These are phyloP conservation scores for Blastosporella zonata DNA, from an alignment of 1,284 basidiomycete species.

Conservation along the genomic window DNA sequence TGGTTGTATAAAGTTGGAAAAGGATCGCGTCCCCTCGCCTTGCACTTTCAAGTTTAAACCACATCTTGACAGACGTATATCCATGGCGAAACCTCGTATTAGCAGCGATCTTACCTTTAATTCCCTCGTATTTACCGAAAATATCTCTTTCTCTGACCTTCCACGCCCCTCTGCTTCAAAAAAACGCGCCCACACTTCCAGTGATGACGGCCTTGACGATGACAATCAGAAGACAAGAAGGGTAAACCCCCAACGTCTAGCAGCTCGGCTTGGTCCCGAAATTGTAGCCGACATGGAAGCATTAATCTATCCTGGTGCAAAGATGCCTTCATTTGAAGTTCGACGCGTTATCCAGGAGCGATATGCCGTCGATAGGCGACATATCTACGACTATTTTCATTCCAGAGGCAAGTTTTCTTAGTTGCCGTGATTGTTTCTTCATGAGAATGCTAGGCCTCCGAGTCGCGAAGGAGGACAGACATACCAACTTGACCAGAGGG, in stretches of 20 bases:
- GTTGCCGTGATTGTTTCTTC: background rate
- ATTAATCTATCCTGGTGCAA: conserved; percentile 60
- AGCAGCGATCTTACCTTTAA: conserved; percentile 14
- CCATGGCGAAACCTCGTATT: conserved; percentile 31
- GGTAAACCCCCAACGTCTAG: conserved; percentile 59
- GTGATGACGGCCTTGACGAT: conserved; percentile 29
- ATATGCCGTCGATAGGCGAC: conserved; percentile 64
- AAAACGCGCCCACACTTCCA: conserved; percentile 24
- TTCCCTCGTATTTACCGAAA: conserved; percentile 17
- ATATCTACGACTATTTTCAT: conserved; percentile 77
- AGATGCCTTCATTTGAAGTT: conserved; percentile 69
- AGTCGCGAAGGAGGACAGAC: conserved; percentile 65
- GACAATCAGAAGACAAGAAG: conserved; percentile 43
- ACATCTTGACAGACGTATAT: conserved; percentile 1
- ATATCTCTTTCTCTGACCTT: conserved; percentile 15
- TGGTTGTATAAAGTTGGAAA: conserved; percentile 9
- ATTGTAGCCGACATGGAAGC: conserved; percentile 67
- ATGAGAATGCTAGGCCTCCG: conserved; percentile 47
- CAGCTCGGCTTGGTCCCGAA: conserved; percentile 59
- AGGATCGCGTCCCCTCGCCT: background rate
- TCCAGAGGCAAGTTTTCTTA: conserved; percentile 36
- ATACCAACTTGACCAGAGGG: conserved; percentile 44
- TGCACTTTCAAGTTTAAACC: conserved; percentile 2
- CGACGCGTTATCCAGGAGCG: conserved; percentile 66
- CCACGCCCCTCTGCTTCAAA: conserved; percentile 6